Evolutionary conservation across 257 asterid genomes (phyloP), one percentile per base, ranked within the genome.

Genomic region (Linaria vulgaris): DNA sequence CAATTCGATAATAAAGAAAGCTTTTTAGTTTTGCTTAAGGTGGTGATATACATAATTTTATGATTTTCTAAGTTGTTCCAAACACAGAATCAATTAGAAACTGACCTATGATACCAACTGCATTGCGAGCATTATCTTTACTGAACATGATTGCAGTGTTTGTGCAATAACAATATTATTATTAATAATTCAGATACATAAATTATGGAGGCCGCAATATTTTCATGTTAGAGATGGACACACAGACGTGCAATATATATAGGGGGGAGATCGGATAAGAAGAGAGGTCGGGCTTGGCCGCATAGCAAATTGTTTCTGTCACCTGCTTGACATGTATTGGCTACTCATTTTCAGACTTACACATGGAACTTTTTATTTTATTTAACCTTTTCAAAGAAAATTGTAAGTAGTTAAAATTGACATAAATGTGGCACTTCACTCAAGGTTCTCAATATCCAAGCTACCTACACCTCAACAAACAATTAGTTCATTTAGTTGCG

Each of bases 101-200:
- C 82, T 56, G 55, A 86, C 96, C 96, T 66, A 82, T 55, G 64
- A 88, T 61, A 19, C 96, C 96, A 73, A 86, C 88, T 23, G 62
- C 55, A 9, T 79, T 82, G 7, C 95, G 83, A 49, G 71, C 72
- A 41, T 61, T 70, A 0, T 84, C 90, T 43, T 63, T 70, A 31
- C 85, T 69, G 22, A 84, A 25, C 95, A 86, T 86, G 72, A 27
- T 12, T 19, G 15, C 21, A 6, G 6, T 23, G 16, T 17, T 13
- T 3, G 49, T 23, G 63, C 1, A 47, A 8, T 9, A 56, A 6
- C 39, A 5, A 27, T n/a, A 43, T 15, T 19, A 13, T 6, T 31
- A 34, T 7, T 8, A 4, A 55, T 7, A 6, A 44, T 12, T 1
- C 11, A 27, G 12, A 9, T 41, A 1, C 7, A 61, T 10, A 31